phyloP scores from a whole-genome alignment of 2,329 filamentous ascomycete genomes.

The Thelonectria olida region DNA sequence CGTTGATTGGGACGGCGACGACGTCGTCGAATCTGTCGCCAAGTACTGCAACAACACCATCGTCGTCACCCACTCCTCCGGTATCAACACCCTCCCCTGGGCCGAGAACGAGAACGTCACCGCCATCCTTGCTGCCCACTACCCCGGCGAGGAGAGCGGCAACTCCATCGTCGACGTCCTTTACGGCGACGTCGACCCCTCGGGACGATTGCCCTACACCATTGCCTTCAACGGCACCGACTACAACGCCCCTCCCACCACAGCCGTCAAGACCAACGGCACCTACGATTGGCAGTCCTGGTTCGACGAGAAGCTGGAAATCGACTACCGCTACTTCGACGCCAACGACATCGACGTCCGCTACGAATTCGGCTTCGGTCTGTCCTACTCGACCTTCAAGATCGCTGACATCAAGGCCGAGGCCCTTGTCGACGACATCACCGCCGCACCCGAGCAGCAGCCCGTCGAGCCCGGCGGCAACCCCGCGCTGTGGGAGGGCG shows the following conservation, averaged over 20 bases:
- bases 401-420: slow-evolving; percentile 49
- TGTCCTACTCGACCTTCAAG: slow-evolving; percentile 73
- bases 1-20: slow-evolving; percentile 68
- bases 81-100: slow-evolving; percentile 73
- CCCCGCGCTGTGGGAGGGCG: slow-evolving; percentile 60
- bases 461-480: slow-evolving; percentile 62
- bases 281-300: slow-evolving; percentile 53
- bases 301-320: slow-evolving; percentile 72
- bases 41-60: slow-evolving; percentile 70
- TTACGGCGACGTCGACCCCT: slow-evolving; percentile 73
- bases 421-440: slow-evolving; percentile 34
- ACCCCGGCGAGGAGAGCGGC: slow-evolving; percentile 77
- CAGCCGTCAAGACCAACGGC: slow-evolving; percentile 48
- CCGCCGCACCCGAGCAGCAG: slow-evolving; percentile 40
- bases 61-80: slow-evolving; percentile 75
- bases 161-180: slow-evolving; percentile 73
- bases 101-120: slow-evolving; percentile 73
- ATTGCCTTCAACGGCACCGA: slow-evolving; percentile 65
- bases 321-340: slow-evolving; percentile 75
- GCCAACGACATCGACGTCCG: slow-evolving; percentile 65
- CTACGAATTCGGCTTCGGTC: slow-evolving; percentile 74
- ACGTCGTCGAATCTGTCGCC: slow-evolving; percentile 69
- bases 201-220: slow-evolving; percentile 77
- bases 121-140: slow-evolving; percentile 73
- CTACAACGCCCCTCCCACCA: slow-evolving; percentile 54